phyloP scores from a whole-genome alignment of 164 flowering plant genomes.

The Aristolochia contorta region DNA sequence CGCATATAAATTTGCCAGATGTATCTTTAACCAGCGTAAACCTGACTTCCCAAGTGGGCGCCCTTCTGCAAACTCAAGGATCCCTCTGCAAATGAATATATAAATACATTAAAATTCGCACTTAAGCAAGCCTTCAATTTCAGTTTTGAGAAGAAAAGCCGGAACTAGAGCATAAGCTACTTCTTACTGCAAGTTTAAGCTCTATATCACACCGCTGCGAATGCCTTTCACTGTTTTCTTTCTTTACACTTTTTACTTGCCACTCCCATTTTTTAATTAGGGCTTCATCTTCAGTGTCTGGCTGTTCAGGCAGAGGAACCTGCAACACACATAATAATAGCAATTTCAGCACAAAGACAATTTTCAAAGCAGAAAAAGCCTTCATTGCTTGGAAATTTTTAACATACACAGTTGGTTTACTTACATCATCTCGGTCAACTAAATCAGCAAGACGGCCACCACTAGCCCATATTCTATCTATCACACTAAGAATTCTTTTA shows the following conservation, averaged over 20 bases:
- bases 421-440: constrained; percentile 79
- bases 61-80: constrained; percentile 92
- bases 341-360: neutral
- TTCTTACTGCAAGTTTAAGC: constrained; percentile 88
- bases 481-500: constrained; percentile 62
- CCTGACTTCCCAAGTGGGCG: constrained; percentile 90
- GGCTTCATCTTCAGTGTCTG: constrained; percentile 73
- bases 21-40: constrained; percentile 88
- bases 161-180: constrained; percentile 1
- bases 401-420: constrained; percentile 14
- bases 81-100: constrained; percentile 56
- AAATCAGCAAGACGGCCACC: constrained; percentile 82
- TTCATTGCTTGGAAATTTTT: neutral
- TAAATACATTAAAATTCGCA: constrained; percentile 5
- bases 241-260: constrained; percentile 59
- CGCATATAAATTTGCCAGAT: constrained; percentile 86
- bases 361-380: neutral
- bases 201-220: constrained; percentile 85
- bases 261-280: constrained; percentile 73
- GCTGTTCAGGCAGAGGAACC: constrained; percentile 78
- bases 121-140: neutral
- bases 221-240: constrained; percentile 80
- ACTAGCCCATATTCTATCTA: constrained; percentile 88
- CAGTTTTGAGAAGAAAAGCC: neutral
- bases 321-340: constrained; percentile 10